phyloP scores from a whole-genome alignment of 2,329 filamentous ascomycete species.

The Fusarium siculi region DNA sequence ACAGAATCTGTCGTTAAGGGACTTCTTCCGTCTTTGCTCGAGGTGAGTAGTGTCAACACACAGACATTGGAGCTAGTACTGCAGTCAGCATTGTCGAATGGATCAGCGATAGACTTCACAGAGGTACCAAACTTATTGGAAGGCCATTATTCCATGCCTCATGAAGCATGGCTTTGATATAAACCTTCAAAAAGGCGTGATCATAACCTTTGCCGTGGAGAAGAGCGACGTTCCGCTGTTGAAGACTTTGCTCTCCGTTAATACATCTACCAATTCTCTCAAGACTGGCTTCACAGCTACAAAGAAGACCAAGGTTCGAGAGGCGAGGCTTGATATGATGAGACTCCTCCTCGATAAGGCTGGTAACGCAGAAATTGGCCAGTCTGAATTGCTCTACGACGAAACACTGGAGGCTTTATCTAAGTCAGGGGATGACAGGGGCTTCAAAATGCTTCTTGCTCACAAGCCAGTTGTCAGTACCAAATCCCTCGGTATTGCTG shows the following conservation, averaged over 20 bases:
- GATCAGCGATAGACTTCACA: background rate
- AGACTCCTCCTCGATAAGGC: background rate
- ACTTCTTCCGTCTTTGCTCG: background rate
- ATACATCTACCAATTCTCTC: background rate
- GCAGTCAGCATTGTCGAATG: background rate
- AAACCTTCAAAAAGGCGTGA: background rate
- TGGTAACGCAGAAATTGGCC: background rate
- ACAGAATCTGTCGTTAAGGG: background rate
- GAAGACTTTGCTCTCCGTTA: background rate
- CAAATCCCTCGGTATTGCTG: background rate
- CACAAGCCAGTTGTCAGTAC: background rate
- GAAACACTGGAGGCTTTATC: background rate
- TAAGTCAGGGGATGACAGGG: background rate
- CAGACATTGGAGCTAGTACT: background rate
- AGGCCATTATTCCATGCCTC: background rate
- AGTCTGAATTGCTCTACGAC: background rate
- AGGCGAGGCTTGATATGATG: background rate
- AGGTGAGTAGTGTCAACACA: background rate
- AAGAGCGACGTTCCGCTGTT: background rate
- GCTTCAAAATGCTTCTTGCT: background rate
- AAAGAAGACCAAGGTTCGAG: background rate
- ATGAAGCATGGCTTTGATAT: background rate
- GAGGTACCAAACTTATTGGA: background rate
- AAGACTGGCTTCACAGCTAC: background rate
- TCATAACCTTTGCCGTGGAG: background rate